A percentile compares a stretch with the other conserved stretches of the same genome.
Evolutionary conservation across 371 early-diverging fungal genomes (phyloP).

Genomic region (Mucor racemosus): DNA sequence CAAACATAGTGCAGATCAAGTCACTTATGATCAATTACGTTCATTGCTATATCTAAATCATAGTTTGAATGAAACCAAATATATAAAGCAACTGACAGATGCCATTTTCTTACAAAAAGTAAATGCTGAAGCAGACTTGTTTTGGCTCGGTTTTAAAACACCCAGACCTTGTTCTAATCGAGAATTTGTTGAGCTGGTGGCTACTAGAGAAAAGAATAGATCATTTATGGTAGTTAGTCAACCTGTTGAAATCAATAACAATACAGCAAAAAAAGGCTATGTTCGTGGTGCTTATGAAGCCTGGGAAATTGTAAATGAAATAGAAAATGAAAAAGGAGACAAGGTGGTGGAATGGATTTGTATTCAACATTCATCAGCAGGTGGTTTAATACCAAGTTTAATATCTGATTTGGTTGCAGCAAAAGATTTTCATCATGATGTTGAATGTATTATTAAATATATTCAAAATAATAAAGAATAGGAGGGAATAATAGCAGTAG

Average conservation of each 20-base stretch:
- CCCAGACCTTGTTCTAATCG: constrained; percentile 21
- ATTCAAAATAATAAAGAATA: no score
- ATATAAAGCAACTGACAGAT: constrained; percentile 4
- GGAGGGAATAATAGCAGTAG: no score
- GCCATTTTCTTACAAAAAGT: constrained; percentile 3
- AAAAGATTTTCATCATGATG: no score
- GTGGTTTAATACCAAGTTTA: constrained; percentile 32
- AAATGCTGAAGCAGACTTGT: constrained; percentile 28
- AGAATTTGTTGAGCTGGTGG: constrained; percentile 41
- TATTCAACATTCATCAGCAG: constrained; percentile 33
- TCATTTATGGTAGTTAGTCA: constrained; percentile 34
- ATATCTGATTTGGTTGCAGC: constrained; percentile 25
- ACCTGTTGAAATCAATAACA: constrained; percentile 15
- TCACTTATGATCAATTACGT: constrained; percentile 9
- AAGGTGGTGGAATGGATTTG: constrained; percentile 32
- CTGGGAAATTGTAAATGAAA: constrained; percentile 36
- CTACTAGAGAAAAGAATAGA: constrained; percentile 22
- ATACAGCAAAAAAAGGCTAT: constrained; percentile 19
- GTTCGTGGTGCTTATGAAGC: constrained; percentile 37
- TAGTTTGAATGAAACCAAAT: constrained; percentile 1
- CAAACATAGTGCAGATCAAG: not conserved
- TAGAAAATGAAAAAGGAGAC: constrained; percentile 17
- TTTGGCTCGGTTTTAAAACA: constrained; percentile 37
- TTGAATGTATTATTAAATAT: constrained; percentile 23
- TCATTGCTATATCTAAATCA: constrained; percentile 1